Base-by-base conservation (phyloP, 805 yeast genomes). In the Hanseniaspora singularis region DNA sequence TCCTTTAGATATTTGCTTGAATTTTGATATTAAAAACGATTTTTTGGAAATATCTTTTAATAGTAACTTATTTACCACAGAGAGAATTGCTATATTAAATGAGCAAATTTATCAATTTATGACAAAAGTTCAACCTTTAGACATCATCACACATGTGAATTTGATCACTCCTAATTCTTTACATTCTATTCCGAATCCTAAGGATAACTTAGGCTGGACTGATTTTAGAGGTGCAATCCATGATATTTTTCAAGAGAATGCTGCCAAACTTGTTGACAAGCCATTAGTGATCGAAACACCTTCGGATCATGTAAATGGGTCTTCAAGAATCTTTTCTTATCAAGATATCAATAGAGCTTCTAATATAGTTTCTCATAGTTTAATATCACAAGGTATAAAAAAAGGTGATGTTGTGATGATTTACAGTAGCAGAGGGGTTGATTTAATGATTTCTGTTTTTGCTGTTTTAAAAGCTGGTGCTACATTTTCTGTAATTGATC, bases 401-500 rank as follows among this genome's bases (percentile, higher is more conserved):
- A 72, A 82, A 57, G 98, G 97, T 49, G 97, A 92, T 62, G 86
- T 92, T 15, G 97, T 92, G 15, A 88, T 88, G 94, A 88, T 94
- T 55, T 92, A 92, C 61, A 96, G 98, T 22, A 85, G 89, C 58
- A 78, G 99, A 64, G 96, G 96, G 56, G 98, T 92, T 7, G 99
- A 92, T 61, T 70, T 92, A 52, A 85, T 92, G 76, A 85, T 94
- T 36, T 94, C 97, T 5, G 96, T 92, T 15, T 80, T 92, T 83
- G 99, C 97, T 64, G 95, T 87, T 18, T 74, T 92, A 61, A 92
- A 92, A 67, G 97, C 98, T 1, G 99, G 99, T 55, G 97, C 95
- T 15, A 89, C 98, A 0, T 92, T 92, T 63, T 88, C 96, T 9
- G 99, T 92, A 19, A 94, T 92, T 53, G 99, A 92, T 61, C 98